phyloP scores from a whole-genome alignment of 2,329 filamentous ascomycete species.

The Verticillium tricorpus region DNA sequence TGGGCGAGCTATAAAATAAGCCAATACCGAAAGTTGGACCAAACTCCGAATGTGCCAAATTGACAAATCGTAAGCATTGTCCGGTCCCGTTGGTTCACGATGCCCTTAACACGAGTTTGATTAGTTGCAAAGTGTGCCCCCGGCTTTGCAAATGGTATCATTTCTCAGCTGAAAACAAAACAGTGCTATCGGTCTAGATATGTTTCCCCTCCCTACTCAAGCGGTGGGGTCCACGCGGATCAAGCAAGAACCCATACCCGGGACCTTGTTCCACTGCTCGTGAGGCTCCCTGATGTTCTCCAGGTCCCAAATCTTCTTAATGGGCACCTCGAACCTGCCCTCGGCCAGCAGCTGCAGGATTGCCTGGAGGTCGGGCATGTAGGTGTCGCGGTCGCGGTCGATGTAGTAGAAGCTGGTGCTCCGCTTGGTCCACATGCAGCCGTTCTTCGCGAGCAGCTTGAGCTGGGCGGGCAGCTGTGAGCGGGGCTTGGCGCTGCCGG shows the following conservation, averaged over 20 bases:
- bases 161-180: conserved; percentile 10
- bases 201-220: background rate
- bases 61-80: no score
- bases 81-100: no score
- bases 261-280: conserved; percentile 21
- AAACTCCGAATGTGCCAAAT: no score
- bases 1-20: no score
- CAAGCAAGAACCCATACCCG: background rate
- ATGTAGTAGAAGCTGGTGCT: conserved; percentile 28
- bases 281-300: conserved; percentile 34
- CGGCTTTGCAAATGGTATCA: no score
- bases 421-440: conserved; percentile 15
- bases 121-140: no score
- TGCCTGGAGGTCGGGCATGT: conserved; percentile 21
- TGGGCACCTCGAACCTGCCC: conserved; percentile 27
- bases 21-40: no score
- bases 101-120: no score
- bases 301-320: conserved; percentile 35
- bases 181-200: conserved; percentile 15
- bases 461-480: conserved; percentile 23
- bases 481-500: conserved; percentile 22
- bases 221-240: background rate
- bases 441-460: conserved; percentile 27
- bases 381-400: conserved; percentile 26
- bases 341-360: conserved; percentile 25